These are phyloP conservation scores for Neodidymelliopsis sp. DNA, from an alignment of 2,329 filamentous ascomycete species.

Conservation along the genomic window DNA sequence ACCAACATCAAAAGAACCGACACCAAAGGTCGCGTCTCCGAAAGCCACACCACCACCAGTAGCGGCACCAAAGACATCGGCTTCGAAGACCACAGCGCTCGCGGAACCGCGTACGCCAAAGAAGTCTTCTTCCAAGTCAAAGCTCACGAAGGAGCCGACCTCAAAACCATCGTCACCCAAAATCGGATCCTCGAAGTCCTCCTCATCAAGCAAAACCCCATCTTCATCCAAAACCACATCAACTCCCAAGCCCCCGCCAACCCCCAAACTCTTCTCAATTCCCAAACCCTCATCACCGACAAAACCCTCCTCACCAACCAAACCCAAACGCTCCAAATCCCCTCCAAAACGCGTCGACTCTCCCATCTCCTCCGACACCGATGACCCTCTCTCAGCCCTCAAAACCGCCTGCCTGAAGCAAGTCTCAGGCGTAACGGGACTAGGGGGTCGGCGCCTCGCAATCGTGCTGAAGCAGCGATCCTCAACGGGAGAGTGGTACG, in stretches of 20 bases:
- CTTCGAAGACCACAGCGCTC: neutral
- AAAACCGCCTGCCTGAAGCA: conserved; percentile 17
- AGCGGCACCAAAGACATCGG: neutral
- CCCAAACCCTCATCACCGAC: neutral
- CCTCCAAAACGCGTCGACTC: conserved; percentile 13
- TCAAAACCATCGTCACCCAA: conserved; percentile 4
- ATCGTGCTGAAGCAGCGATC: conserved; percentile 31
- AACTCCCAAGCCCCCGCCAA: neutral
- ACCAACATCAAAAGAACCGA: neutral
- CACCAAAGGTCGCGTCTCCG: neutral
- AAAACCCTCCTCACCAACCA: neutral
- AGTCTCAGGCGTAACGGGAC: conserved; percentile 28
- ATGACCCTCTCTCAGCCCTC: conserved; percentile 3
- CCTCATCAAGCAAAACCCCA: conserved; percentile 5
- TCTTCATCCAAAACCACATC: neutral
- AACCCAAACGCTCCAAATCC: conserved; percentile 10
- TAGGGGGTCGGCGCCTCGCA: conserved; percentile 32
- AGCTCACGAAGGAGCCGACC: neutral
- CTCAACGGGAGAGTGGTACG: conserved; percentile 34
- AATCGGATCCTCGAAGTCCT: neutral
- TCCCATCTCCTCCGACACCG: conserved; percentile 4
- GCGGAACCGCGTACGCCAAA: conserved; percentile 4
- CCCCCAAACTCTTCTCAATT: neutral
- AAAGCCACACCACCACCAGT: neutral
- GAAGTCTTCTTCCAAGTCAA: conserved; percentile 8